A percentile compares a stretch with the other conserved stretches of the same genome.
These are phyloP conservation scores for Solanum chacoense DNA, from an alignment of 305 asterid species.

Conservation along the genomic window DNA sequence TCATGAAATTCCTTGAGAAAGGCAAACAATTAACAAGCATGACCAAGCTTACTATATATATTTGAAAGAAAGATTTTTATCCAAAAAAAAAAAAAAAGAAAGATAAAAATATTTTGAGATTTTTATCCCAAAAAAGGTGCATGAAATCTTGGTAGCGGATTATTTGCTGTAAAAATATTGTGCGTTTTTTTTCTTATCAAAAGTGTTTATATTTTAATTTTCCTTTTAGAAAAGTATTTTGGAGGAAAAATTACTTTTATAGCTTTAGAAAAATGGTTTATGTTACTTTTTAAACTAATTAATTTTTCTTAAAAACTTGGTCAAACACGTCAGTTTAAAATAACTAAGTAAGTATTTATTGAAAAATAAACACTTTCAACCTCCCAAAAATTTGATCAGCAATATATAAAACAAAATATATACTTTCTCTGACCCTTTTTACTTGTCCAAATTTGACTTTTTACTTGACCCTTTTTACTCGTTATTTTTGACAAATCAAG, in stretches of 20 bases:
- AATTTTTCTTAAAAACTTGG: not conserved
- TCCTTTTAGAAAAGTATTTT: not conserved
- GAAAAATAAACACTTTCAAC: not conserved
- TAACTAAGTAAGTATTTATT: not conserved
- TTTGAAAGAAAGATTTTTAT: not conserved
- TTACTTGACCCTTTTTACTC: no score
- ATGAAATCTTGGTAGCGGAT: not conserved
- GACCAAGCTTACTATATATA: not conserved
- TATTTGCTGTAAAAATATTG: not conserved
- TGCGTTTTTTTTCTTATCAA: not conserved
- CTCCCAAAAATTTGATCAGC: not conserved
- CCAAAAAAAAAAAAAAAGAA: not conserved
- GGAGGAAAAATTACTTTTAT: not conserved
- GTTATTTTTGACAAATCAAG: no score
- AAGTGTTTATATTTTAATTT: not conserved
- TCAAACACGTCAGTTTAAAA: not conserved
- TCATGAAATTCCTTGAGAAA: not conserved
- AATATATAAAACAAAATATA: not conserved
- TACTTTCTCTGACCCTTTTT: not conserved
- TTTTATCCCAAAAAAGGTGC: not conserved
- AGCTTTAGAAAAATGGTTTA: not conserved
- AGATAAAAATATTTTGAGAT: not conserved
- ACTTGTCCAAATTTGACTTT: no score
- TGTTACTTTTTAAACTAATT: not conserved
- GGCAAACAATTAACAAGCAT: not conserved